These are phyloP conservation scores for Inonotus obliquus DNA, from an alignment of 1,284 basidiomycete species.

Conservation along the genomic window DNA sequence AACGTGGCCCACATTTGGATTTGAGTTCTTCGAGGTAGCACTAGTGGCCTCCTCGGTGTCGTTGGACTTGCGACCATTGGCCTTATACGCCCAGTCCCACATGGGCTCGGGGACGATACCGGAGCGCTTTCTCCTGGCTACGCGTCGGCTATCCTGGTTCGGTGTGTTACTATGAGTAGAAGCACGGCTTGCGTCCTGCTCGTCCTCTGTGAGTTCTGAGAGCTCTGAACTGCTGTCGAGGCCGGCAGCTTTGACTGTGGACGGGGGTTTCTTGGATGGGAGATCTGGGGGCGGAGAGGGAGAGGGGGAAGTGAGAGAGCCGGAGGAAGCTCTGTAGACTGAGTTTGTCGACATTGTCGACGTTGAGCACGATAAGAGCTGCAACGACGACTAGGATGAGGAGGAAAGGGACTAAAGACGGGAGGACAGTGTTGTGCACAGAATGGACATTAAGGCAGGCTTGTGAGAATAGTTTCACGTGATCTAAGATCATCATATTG, in stretches of 20 bases:
- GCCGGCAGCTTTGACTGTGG: slow-evolving; percentile 12
- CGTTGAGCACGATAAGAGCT: slow-evolving; percentile 18
- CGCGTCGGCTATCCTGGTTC: slow-evolving; percentile 24
- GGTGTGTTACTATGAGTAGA: slow-evolving; percentile 11
- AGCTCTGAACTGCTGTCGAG: slow-evolving; percentile 70
- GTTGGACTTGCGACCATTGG: slow-evolving; percentile 13
- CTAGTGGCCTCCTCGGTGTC: slow-evolving; percentile 25
- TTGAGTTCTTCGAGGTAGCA: slow-evolving; percentile 45
- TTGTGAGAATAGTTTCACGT: neutral
- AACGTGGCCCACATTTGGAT: slow-evolving; percentile 46
- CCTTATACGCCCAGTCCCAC: slow-evolving; percentile 74
- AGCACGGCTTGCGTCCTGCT: slow-evolving; percentile 34
- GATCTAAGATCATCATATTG: neutral
- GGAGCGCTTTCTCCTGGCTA: slow-evolving; percentile 52
- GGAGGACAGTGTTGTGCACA: neutral
- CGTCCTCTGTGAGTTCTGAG: slow-evolving; percentile 77
- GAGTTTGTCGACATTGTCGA: slow-evolving; percentile 40
- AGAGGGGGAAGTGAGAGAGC: slow-evolving; percentile 59
- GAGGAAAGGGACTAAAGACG: neutral
- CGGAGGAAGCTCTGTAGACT: slow-evolving; percentile 52
- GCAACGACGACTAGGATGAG: slow-evolving; percentile 8
- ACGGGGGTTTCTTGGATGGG: slow-evolving; percentile 23
- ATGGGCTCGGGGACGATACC: slow-evolving; percentile 67
- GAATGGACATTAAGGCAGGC: neutral
- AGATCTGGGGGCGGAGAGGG: slow-evolving; percentile 36